Percentiles rank a stretch among this genome's conserved stretches.
These are phyloP conservation scores for Flaveria linearis DNA, from an alignment of 129 eudicot species.

Conservation along the genomic window DNA sequence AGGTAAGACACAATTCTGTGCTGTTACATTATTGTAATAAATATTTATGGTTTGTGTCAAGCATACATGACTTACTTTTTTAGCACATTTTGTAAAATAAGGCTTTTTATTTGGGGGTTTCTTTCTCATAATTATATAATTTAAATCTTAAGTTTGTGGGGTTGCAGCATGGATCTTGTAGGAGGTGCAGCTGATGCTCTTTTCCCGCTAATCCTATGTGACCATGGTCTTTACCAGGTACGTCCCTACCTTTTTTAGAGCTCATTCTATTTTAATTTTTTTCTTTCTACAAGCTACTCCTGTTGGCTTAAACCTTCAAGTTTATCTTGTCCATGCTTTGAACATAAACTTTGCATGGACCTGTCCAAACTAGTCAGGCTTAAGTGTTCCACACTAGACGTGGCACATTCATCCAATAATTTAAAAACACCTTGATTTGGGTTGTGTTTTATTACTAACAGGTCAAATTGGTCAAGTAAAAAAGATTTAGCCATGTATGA, in stretches of 20 bases:
- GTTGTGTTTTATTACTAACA: background rate
- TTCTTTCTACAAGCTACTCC: background rate
- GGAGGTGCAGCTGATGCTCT: constrained; percentile 97
- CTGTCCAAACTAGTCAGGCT: background rate
- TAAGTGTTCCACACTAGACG: background rate
- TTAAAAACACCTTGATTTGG: background rate
- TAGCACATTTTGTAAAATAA: background rate
- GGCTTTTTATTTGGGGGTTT: background rate
- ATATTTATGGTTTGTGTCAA: background rate
- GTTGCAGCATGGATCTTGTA: constrained; percentile 83
- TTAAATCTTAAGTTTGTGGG: constrained; percentile 10
- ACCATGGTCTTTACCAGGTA: constrained; percentile 88
- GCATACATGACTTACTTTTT: constrained; percentile 1
- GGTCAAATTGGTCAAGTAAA: background rate
- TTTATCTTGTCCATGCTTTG: background rate
- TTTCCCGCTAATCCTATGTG: constrained; percentile 90
- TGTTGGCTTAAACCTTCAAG: constrained; percentile 3
- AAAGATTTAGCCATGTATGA: background rate
- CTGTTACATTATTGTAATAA: background rate
- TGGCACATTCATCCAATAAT: background rate
- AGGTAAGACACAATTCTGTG: constrained; percentile 45
- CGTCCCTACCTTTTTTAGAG: background rate
- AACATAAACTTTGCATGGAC: background rate
- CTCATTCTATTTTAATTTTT: background rate
- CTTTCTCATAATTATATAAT: background rate